Percentiles rank a stretch among this genome's conserved stretches.
Evolutionary conservation across 257 asterid species (phyloP).

Genomic region (Jacaranda copaia): DNA sequence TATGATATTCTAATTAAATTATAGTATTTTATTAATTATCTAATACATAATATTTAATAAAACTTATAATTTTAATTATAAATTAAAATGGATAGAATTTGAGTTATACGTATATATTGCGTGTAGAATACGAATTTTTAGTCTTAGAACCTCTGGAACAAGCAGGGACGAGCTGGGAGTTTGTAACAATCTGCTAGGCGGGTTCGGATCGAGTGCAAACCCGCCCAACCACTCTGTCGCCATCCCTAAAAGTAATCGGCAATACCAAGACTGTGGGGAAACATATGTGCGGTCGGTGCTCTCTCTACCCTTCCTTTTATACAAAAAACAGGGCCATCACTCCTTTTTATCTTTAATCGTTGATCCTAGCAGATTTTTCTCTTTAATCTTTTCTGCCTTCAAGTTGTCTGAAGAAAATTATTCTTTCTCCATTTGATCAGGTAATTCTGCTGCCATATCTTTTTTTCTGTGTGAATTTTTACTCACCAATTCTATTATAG

Average conservation of each 20-base stretch:
- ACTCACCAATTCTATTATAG: neutral
- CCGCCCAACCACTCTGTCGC: too few relatives aligned
- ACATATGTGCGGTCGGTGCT: constrained; percentile 19
- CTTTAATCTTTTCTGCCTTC: constrained; percentile 15
- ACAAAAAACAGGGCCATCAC: constrained; percentile 4
- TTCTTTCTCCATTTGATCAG: constrained; percentile 41
- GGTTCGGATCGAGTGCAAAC: too few relatives aligned
- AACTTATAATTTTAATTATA: too few relatives aligned
- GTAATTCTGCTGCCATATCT: constrained; percentile 44
- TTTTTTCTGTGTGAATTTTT: neutral
- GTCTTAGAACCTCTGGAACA: too few relatives aligned
- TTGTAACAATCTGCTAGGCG: too few relatives aligned
- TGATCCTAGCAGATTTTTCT: neutral
- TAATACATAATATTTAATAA: too few relatives aligned
- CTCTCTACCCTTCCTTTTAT: constrained; percentile 26
- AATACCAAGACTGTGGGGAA: neutral
- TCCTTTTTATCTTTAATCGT: constrained; percentile 7
- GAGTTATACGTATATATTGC: too few relatives aligned
- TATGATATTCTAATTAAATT: too few relatives aligned
- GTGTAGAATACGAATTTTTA: too few relatives aligned
- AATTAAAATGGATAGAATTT: too few relatives aligned
- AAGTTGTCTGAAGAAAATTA: constrained; percentile 16
- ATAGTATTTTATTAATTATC: too few relatives aligned
- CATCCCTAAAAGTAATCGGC: neutral
- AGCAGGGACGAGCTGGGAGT: too few relatives aligned